Conservation (phyloP, 78 protist species). For the Dictyostelium intermedium region DNA sequence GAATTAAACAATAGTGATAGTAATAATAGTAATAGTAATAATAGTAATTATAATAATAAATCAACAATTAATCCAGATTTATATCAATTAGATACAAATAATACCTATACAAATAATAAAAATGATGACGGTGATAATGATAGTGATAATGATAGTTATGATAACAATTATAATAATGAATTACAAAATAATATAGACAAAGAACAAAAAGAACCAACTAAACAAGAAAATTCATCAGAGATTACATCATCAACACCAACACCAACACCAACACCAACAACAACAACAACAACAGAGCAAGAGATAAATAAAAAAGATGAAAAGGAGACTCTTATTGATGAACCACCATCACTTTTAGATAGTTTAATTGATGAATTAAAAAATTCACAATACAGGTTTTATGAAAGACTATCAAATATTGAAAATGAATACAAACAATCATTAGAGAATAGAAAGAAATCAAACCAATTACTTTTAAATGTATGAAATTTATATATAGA, state of each 20-base stretch:
- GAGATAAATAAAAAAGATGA: not conserved
- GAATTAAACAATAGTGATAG: not conserved
- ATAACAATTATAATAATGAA: not conserved
- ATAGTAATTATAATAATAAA: not conserved
- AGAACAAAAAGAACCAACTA: not conserved
- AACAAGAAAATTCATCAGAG: not conserved
- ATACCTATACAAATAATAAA: not conserved
- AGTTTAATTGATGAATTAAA: not conserved
- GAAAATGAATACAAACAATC: not conserved
- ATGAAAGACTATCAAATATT: conserved; percentile 17
- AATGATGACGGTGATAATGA: not conserved
- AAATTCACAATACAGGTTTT: not conserved
- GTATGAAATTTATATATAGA: not conserved
- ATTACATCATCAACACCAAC: not conserved
- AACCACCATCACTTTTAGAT: not conserved
- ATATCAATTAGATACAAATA: not conserved
- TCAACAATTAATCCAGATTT: not conserved
- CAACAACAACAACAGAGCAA: not conserved
- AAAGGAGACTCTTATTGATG: not conserved
- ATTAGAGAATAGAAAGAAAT: conserved; percentile 1
- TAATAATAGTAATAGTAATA: not conserved
- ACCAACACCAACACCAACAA: not conserved
- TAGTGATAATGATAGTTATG: not conserved
- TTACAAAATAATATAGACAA: not conserved
- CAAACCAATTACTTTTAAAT: not conserved